Percentiles rank a stretch among this genome's conserved stretches.
Conservation (phyloP, 2,329 filamentous ascomycete species). For the Raffaelea deltoideospora region DNA sequence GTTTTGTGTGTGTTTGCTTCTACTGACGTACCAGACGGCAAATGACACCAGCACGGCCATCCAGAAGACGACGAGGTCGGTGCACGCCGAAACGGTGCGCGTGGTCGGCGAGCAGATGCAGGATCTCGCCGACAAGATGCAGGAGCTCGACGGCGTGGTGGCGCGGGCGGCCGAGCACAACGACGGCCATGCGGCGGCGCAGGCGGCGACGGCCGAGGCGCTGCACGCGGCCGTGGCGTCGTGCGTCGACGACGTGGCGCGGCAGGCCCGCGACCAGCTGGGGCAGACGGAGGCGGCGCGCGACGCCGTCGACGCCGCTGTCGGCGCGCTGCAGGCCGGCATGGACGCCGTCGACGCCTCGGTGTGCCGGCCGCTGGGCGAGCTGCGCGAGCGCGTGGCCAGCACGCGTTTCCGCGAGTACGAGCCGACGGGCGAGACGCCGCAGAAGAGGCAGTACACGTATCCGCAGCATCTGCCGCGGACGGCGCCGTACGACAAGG, state of each 20-base stretch:
- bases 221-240: constrained; percentile 55
- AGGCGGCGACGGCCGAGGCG: constrained; percentile 47
- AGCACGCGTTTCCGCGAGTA: constrained; percentile 61
- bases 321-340: constrained; percentile 39
- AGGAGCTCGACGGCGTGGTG: constrained; percentile 81
- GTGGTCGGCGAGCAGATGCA: constrained; percentile 82
- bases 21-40: constrained; percentile 38
- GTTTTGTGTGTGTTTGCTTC: neutral
- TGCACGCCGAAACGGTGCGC: constrained; percentile 78
- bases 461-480: constrained; percentile 67
- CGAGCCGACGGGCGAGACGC: constrained; percentile 70
- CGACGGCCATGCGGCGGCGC: constrained; percentile 56
- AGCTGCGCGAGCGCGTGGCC: constrained; percentile 55
- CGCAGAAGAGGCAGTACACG: constrained; percentile 65
- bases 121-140: constrained; percentile 79
- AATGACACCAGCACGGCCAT: constrained; percentile 73
- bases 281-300: constrained; percentile 54
- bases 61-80: constrained; percentile 66
- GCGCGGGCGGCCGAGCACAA: constrained; percentile 69
- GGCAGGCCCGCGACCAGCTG: constrained; percentile 54
- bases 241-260: constrained; percentile 56
- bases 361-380: constrained; percentile 53
- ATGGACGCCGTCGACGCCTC: constrained; percentile 44
- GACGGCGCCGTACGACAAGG: constrained; percentile 36
- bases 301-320: constrained; percentile 48